Evolutionary conservation across 164 flowering plant genomes (phyloP).

Genomic region (Taxillus chinensis): DNA sequence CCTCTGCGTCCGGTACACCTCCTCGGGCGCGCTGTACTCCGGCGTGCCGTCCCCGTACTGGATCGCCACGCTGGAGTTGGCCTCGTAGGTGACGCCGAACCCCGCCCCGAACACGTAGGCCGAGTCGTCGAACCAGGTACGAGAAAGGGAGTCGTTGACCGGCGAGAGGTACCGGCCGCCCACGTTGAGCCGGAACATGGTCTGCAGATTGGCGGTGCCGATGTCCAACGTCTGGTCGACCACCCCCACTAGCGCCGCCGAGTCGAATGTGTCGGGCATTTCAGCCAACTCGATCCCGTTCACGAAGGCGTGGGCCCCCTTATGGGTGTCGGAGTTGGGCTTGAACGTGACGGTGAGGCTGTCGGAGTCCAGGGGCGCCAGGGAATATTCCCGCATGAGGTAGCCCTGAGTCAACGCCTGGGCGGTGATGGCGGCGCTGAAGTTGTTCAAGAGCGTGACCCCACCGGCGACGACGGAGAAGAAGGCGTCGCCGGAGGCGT

Average conservation of each 20-base stretch:
- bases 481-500: background rate
- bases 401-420: background rate
- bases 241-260: background rate
- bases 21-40: background rate
- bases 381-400: background rate
- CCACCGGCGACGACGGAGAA: background rate
- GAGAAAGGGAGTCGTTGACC: background rate
- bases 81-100: background rate
- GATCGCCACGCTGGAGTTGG: background rate
- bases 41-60: background rate
- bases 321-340: background rate
- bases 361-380: background rate
- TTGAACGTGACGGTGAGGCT: background rate
- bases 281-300: background rate
- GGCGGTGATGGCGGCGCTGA: background rate
- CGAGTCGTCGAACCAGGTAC: background rate
- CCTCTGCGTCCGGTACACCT: background rate
- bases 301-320: background rate
- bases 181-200: slow-evolving; percentile 1
- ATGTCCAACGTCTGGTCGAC: background rate
- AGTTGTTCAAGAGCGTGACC: background rate
- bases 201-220: background rate
- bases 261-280: background rate
- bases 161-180: slow-evolving; percentile 1
- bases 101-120: background rate